Evolutionary conservation across 1,284 basidiomycete genomes (phyloP).

Genomic region (Phaffia rhodozyma): DNA sequence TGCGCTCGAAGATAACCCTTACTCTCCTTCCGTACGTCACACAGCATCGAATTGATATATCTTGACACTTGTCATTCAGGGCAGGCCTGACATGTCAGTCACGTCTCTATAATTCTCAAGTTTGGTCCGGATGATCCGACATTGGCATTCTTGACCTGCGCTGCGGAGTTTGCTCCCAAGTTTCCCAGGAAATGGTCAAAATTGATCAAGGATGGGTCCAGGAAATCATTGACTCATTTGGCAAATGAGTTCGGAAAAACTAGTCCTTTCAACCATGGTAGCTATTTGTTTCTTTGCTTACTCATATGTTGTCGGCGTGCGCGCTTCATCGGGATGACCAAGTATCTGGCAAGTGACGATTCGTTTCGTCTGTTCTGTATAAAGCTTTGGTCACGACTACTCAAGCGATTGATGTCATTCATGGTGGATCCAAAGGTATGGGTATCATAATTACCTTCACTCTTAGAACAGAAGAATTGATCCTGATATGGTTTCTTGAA

Average conservation of each 20-base stretch:
- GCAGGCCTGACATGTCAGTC: too few species aligned
- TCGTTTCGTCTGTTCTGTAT: neutral
- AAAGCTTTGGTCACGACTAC: constrained; percentile 28
- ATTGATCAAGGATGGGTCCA: neutral
- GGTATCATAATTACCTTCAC: neutral
- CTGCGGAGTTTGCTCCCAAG: constrained; percentile 11
- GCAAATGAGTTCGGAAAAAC: constrained; percentile 9
- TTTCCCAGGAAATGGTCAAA: constrained; percentile 14
- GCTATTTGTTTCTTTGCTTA: neutral
- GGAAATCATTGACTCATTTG: constrained; percentile 1
- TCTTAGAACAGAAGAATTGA: constrained; percentile 26
- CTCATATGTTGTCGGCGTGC: too few species aligned
- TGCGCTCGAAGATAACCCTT: constrained; percentile 35
- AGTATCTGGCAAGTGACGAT: neutral
- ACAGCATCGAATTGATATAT: too few species aligned
- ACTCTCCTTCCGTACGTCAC: constrained; percentile 22
- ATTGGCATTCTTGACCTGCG: constrained; percentile 26
- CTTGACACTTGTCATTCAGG: too few species aligned
- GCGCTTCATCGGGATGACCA: too few species aligned
- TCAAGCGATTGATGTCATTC: constrained; percentile 31
- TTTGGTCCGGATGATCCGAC: constrained; percentile 21
- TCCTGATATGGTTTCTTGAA: neutral
- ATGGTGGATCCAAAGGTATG: constrained; percentile 21
- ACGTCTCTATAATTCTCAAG: too few species aligned
- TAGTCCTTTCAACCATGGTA: neutral